phyloP scores from a whole-genome alignment of 164 flowering plant genomes.

The Pachysandra terminalis region DNA sequence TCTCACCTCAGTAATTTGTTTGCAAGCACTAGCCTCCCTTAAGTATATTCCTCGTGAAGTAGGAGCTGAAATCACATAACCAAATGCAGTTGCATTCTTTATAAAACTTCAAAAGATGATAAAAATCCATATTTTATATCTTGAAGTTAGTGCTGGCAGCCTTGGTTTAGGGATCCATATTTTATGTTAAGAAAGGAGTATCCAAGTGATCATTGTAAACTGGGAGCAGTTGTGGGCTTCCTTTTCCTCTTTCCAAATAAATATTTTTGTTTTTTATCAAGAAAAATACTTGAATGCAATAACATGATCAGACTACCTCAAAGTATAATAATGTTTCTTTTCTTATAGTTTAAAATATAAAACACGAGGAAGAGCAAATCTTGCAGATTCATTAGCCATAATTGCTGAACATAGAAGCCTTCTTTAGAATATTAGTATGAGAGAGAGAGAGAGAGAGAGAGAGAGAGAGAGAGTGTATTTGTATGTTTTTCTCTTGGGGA shows the following conservation, averaged over 20 bases:
- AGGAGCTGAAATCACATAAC: slow-evolving; percentile 46
- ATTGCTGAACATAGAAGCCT: not conserved
- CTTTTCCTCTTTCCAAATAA: not conserved
- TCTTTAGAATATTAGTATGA: not conserved
- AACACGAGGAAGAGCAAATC: not conserved
- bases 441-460: too few species aligned
- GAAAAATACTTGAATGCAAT: too few species aligned
- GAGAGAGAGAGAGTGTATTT: too few species aligned
- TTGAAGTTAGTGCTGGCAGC: not conserved
- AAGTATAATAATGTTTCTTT: not conserved
- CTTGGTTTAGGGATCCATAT: not conserved
- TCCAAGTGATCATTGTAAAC: not conserved
- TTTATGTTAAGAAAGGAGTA: not conserved
- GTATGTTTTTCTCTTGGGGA: too few species aligned
- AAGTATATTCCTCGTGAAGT: slow-evolving; percentile 81
- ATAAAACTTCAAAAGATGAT: not conserved
- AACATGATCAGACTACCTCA: too few species aligned
- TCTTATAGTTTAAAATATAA: too few species aligned
- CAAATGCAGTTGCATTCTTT: not conserved
- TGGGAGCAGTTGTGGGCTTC: not conserved
- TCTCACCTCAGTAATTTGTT: slow-evolving; percentile 72
- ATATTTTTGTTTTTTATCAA: too few species aligned
- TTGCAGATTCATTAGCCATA: not conserved
- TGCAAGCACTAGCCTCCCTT: slow-evolving; percentile 69
- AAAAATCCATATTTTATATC: too few species aligned